Conservation (phyloP, 441 rosid genomes). For the Francoa sonchifolia region DNA sequence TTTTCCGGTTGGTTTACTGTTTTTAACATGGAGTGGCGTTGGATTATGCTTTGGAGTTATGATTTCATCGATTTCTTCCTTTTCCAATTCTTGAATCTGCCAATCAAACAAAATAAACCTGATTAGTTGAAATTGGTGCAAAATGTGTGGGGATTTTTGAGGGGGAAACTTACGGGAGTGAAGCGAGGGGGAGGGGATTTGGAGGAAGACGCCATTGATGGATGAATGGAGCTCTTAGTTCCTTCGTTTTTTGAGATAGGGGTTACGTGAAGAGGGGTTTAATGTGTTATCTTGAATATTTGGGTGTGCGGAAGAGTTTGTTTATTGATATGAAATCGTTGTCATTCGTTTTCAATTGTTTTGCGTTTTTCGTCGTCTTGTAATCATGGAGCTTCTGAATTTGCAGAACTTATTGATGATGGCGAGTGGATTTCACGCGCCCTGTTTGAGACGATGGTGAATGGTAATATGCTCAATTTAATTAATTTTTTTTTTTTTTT, state of each 20-base stretch:
- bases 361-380: slow-evolving; percentile 32
- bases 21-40: slow-evolving; percentile 46
- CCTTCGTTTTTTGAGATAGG: no score
- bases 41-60: slow-evolving; percentile 32
- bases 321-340: slow-evolving; percentile 24
- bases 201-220: slow-evolving; percentile 43
- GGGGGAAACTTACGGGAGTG: slow-evolving; percentile 53
- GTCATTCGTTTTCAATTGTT: slow-evolving; percentile 19
- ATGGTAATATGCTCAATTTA: no score
- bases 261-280: slow-evolving; percentile 26
- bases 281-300: background rate
- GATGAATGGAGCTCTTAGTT: no score
- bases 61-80: slow-evolving; percentile 22
- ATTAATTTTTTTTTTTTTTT: no score
- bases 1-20: slow-evolving; percentile 17
- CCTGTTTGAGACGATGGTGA: slow-evolving; percentile 1
- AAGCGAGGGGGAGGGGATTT: slow-evolving; percentile 36
- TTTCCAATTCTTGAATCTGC: slow-evolving; percentile 80
- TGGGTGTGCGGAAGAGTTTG: background rate
- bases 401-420: background rate
- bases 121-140: slow-evolving; percentile 7
- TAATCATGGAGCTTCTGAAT: slow-evolving; percentile 31
- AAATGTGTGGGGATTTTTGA: slow-evolving; percentile 1
- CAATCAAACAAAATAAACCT: background rate
- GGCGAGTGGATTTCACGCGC: slow-evolving; percentile 2